A percentile compares a stretch with the other conserved stretches of the same genome.
Evolutionary conservation across 345 rosid genomes (phyloP).

Genomic region (Bruguiera parviflora): DNA sequence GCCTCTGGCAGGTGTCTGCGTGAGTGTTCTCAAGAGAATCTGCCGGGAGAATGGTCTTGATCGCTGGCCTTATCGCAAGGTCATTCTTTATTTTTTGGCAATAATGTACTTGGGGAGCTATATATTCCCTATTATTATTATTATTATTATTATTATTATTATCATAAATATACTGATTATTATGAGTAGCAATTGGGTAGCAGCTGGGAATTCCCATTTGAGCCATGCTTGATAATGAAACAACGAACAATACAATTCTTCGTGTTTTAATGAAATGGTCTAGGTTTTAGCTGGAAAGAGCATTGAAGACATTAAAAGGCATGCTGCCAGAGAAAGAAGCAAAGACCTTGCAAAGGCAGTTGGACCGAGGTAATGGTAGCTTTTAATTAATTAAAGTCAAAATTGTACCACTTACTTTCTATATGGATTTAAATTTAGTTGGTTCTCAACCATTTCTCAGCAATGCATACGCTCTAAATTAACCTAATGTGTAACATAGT

Average conservation of each 20-base stretch:
- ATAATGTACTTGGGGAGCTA: not conserved
- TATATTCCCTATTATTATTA: not conserved
- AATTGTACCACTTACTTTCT: not conserved
- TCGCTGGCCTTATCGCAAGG: constrained; percentile 48
- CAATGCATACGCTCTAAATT: too few relatives aligned
- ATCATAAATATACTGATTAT: too few relatives aligned
- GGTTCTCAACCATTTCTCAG: too few relatives aligned
- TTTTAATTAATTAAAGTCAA: not conserved
- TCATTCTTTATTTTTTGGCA: not conserved
- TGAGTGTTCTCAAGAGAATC: constrained; percentile 39
- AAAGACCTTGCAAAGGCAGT: constrained; percentile 28
- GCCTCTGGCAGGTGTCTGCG: constrained; percentile 32
- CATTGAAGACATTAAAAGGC: constrained; percentile 36
- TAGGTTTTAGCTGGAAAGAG: constrained; percentile 39
- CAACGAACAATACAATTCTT: too few relatives aligned
- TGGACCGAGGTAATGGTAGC: constrained; percentile 25
- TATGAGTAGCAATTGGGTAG: too few relatives aligned
- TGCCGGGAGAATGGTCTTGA: constrained; percentile 50
- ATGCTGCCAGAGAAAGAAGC: constrained; percentile 31
- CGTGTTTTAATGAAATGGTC: not conserved
- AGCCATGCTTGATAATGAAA: too few relatives aligned
- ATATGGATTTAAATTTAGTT: not conserved
- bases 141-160: not conserved
- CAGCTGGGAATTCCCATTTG: too few relatives aligned
- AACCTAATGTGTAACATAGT: too few relatives aligned